Percentiles rank a stretch among this genome's conserved stretches.
phyloP scores from a whole-genome alignment of 192 early-diverging fungal species.

The Linderina pennispora region DNA sequence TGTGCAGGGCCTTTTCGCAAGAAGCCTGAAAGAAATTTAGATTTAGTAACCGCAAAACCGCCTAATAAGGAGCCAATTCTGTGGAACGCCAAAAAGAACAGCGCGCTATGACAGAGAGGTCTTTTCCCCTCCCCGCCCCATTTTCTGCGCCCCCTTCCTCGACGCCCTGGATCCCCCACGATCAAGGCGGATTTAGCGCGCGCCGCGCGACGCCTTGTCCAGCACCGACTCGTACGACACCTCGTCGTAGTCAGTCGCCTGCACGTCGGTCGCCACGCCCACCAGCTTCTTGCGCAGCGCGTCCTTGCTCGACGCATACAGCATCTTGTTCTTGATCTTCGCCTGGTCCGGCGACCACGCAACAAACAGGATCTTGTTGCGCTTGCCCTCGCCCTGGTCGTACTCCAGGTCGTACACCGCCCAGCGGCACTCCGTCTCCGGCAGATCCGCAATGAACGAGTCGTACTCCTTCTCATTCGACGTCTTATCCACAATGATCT shows the following conservation, averaged over 20 bases:
- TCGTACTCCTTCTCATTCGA: conserved; percentile 48
- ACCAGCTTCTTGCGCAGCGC: conserved; percentile 65
- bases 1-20: no score
- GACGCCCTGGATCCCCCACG: no score
- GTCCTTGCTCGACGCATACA: conserved; percentile 83
- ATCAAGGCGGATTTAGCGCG: background rate
- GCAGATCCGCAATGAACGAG: conserved; percentile 61
- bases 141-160: no score
- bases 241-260: conserved; percentile 79
- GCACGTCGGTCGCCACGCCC: conserved; percentile 70
- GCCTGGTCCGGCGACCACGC: conserved; percentile 82
- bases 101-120: no score
- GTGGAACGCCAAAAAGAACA: no score
- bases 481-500: conserved; percentile 49
- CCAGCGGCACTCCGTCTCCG: conserved; percentile 68
- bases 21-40: no score
- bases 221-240: conserved; percentile 63
- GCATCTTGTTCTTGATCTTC: conserved; percentile 78
- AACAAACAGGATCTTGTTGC: conserved; percentile 85
- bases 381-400: conserved; percentile 48
- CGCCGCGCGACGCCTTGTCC: conserved; percentile 41
- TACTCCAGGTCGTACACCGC: conserved; percentile 88
- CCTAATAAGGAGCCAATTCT: no score
- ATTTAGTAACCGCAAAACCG: no score
- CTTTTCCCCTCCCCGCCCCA: no score